phyloP scores from a whole-genome alignment of 768 basidiomycete genomes.

The Kwoniella dejecticola region DNA sequence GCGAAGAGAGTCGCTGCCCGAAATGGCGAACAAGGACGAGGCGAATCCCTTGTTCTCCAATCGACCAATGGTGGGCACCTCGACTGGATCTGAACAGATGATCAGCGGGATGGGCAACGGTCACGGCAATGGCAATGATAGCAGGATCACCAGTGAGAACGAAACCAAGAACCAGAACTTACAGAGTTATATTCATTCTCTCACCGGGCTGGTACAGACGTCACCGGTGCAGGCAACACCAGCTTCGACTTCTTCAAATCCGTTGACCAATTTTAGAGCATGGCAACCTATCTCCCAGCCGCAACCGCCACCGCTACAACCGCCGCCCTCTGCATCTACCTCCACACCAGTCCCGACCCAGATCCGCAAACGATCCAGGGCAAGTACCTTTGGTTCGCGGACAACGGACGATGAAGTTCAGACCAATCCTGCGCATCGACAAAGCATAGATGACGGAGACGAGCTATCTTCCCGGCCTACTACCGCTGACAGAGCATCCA shows the following conservation, averaged over 20 bases:
- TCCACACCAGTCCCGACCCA: not conserved
- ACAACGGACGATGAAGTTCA: conserved; percentile 15
- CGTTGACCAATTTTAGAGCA: not conserved
- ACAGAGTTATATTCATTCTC: conserved; percentile 1
- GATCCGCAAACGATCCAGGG: conserved; percentile 7
- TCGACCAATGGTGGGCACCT: not conserved
- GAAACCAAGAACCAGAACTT: not conserved
- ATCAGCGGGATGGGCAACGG: too few species aligned
- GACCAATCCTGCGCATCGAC: not conserved
- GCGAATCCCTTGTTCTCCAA: conserved; percentile 3
- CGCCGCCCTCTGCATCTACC: not conserved
- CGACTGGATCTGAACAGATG: not conserved
- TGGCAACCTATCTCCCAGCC: conserved; percentile 3
- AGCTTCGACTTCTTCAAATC: not conserved
- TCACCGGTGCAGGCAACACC: not conserved
- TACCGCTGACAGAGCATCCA: not conserved
- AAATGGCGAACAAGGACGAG: conserved; percentile 4
- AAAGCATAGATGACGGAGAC: not conserved
- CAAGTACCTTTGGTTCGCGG: conserved; percentile 17
- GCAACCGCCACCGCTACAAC: not conserved
- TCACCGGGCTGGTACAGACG: conserved; percentile 5
- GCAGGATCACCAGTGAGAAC: not conserved
- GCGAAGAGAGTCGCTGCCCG: conserved; percentile 22
- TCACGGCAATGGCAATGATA: too few species aligned
- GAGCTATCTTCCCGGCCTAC: not conserved